Evolutionary conservation across 1,284 basidiomycete species (phyloP).

Genomic region (Tilletia indica): DNA sequence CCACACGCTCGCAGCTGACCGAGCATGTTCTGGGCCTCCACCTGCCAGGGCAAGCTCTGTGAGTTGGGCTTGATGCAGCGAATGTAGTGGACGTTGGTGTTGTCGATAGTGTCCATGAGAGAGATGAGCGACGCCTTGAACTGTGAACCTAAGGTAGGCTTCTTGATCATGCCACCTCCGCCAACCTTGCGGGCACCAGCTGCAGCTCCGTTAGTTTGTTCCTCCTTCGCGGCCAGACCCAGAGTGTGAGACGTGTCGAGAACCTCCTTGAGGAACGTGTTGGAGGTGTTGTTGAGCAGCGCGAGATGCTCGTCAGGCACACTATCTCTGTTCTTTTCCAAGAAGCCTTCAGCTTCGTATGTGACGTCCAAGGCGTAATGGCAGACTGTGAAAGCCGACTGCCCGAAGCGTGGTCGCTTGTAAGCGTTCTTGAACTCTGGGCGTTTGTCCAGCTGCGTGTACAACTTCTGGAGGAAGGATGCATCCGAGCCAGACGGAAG

Average conservation of each 20-base stretch:
- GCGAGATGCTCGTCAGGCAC: conserved; percentile 97
- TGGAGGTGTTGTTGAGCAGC: conserved; percentile 79
- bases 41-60: conserved; percentile 92
- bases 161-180: conserved; percentile 70
- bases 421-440: conserved; percentile 83
- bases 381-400: conserved; percentile 93
- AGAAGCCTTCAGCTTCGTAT: conserved; percentile 92
- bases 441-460: conserved; percentile 75
- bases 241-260: conserved; percentile 81
- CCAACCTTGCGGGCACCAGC: conserved; percentile 27
- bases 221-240: conserved; percentile 52
- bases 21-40: conserved; percentile 90
- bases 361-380: conserved; percentile 98
- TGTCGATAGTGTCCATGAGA: conserved; percentile 94
- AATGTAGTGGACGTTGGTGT: conserved; percentile 98
- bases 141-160: conserved; percentile 95
- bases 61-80: conserved; percentile 99
- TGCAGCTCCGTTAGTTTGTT: conserved; percentile 14
- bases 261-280: conserved; percentile 89
- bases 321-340: conserved; percentile 98
- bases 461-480: conserved; percentile 90
- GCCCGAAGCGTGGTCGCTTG: conserved; percentile 97
- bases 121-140: conserved; percentile 93
- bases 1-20: conserved; percentile 95
- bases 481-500: conserved; percentile 88